Evolutionary conservation across 2,329 filamentous ascomycete species (phyloP).

Genomic region (Aschersonia sp.): DNA sequence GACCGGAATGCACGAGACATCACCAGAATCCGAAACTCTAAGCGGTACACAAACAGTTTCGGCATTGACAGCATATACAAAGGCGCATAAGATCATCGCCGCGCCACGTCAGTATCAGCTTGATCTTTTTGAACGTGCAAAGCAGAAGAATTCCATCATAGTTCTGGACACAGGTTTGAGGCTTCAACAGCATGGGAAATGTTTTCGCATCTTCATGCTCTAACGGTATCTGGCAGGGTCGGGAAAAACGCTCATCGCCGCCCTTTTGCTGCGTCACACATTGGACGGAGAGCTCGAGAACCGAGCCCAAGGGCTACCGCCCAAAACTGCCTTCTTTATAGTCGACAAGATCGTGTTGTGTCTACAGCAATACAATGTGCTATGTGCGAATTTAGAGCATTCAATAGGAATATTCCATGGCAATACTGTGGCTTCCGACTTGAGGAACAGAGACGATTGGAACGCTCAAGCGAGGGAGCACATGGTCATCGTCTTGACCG

Average conservation of each 20-base stretch:
- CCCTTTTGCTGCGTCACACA: slow-evolving; percentile 63
- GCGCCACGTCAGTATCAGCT: slow-evolving; percentile 82
- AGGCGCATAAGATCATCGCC: slow-evolving; percentile 44
- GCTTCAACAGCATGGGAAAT: too few species aligned
- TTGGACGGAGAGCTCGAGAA: slow-evolving; percentile 65
- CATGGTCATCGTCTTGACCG: slow-evolving; percentile 85
- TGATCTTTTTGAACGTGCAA: slow-evolving; percentile 82
- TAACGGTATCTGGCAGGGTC: slow-evolving; percentile 40
- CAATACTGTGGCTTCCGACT: slow-evolving; percentile 33
- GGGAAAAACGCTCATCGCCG: slow-evolving; percentile 93
- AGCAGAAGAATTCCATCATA: slow-evolving; percentile 74
- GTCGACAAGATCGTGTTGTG: slow-evolving; percentile 84
- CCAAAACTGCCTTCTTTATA: slow-evolving; percentile 70
- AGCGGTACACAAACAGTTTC: too few species aligned
- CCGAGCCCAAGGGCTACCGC: slow-evolving; percentile 42
- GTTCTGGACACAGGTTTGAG: slow-evolving; percentile 75
- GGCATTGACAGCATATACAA: neutral
- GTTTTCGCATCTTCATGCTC: neutral
- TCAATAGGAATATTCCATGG: slow-evolving; percentile 64
- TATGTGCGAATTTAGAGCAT: slow-evolving; percentile 69
- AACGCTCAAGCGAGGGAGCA: slow-evolving; percentile 40
- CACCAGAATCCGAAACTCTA: too few species aligned
- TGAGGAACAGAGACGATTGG: slow-evolving; percentile 32
- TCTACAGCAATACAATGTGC: slow-evolving; percentile 74
- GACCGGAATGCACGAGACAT: too few species aligned